Evolutionary conservation across 2,329 filamentous ascomycete genomes (phyloP), one percentile per base, ranked within the genome.

Genomic region (Neofusicoccum cordaticola): DNA sequence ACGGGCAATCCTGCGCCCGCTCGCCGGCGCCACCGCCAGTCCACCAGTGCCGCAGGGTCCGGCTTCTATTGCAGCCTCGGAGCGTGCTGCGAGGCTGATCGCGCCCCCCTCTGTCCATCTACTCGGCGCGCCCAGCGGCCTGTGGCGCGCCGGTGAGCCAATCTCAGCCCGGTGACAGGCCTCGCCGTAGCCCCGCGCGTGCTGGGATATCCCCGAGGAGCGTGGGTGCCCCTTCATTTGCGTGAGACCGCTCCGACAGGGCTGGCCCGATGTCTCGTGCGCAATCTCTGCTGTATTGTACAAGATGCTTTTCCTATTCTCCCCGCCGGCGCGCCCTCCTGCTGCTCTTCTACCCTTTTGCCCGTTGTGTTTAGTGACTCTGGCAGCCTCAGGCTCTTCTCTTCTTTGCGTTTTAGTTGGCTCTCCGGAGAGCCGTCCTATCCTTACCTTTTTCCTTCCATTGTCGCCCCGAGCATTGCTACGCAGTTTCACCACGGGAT

Each of bases 371-470:
- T 22, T 42, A 34, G 35, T 17, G 27, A 69, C 39, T 48, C 65
- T 48, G 11, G 27, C 27, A 31, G 27, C 27, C 27, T 31, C 39
- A 57, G 53, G 65, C 56, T 66, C 64, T 65, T 69, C 68, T 63
- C 65, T 67, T 68, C 66, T 65, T 68, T 65, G 67, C 64, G 67
- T 61, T 66, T 71, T 75, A 61, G 66, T 71, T 76, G 73, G 75
- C 72, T 76, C 75, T 72, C 67, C 67, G 67, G 72, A 74, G 76
- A 70, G 69, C 76, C 71, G 76, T 78, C 76, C 76, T 73, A 71
- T 78, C 76, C 72, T 78, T 78, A 62, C 42, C 3, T 31, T 68
- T 69, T 57, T 66, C 63, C 68, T 57, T 70, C 68, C 61, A 66
- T 52, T 64, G 68, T 66, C 72, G 67, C 65, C 71, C 70, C 65